Percentiles rank a stretch among this genome's conserved stretches.
These are phyloP conservation scores for Kazachstania viticola DNA, from an alignment of 805 yeast genomes.

Conservation along the genomic window DNA sequence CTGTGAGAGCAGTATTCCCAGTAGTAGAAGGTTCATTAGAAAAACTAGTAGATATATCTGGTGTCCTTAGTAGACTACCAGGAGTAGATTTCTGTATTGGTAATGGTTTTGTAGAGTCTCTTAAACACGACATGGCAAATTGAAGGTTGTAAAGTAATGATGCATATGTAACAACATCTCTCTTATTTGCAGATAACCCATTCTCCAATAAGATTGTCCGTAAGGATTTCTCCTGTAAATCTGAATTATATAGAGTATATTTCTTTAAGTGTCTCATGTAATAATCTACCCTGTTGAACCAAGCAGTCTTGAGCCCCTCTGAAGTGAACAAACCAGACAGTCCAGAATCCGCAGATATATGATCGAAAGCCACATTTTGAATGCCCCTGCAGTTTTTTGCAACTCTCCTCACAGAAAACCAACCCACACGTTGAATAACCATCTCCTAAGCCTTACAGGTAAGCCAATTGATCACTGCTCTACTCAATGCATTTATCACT, in stretches of 20 bases:
- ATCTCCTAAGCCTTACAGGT: too few relatives aligned
- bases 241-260: conserved; percentile 11
- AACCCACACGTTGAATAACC: too few relatives aligned
- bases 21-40: conserved; percentile 11
- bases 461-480: too few relatives aligned
- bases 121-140: conserved; percentile 28
- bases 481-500: too few relatives aligned
- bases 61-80: conserved; percentile 32
- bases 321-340: conserved; percentile 40
- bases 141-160: conserved; percentile 29
- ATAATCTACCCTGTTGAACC: conserved; percentile 34
- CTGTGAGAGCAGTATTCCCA: conserved; percentile 1
- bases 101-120: conserved; percentile 11
- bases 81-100: conserved; percentile 8
- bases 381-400: too few relatives aligned
- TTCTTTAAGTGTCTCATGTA: conserved; percentile 33
- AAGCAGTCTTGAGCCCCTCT: conserved; percentile 38
- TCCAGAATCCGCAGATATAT: conserved; percentile 17
- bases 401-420: too few relatives aligned
- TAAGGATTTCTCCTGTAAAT: conserved; percentile 15
- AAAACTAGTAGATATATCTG: conserved; percentile 24
- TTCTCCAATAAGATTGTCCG: conserved; percentile 19
- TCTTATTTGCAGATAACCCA: conserved; percentile 23
- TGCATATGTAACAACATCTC: conserved; percentile 29
- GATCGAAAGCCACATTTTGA: conserved; percentile 1